Evolutionary conservation across 208 protist genomes (phyloP), one percentile per base, ranked within the genome.

Genomic region (Histomonas meleagridis): DNA sequence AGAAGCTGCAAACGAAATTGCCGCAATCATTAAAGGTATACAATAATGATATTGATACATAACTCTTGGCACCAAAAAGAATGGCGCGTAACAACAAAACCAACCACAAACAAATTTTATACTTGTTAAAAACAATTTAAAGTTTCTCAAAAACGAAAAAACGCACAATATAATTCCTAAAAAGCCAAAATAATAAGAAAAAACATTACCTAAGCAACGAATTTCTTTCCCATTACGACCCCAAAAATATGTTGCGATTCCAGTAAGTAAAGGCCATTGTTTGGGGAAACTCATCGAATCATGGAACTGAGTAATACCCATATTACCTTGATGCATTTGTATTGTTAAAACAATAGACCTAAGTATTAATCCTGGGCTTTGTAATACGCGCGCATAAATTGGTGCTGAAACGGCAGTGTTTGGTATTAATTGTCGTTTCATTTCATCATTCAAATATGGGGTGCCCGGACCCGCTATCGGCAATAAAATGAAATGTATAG

Each of bases 41-140:
- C 43, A 55, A 46, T 86, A 86, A 28, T 86, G 76, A 38, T 86
- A 86, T 10, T 51, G 28, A 55, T 86, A 86, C 76, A 86, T 86
- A 4, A 86, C 76, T n/a, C 76, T 23, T 26, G 76, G 76, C 32
- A 86, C 55, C 0, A 86, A 18, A 38, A 55, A 86, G 26, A 86
- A 86, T 16, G 76, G 76, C 26, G 55, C 51, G 46, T 86, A 86
- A 16, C 76, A 86, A 46, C 23, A 32, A 7, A 16, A 38, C 10
- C 46, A 86, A 16, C 76, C 76, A n/a, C 51, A 55, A 38, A 46
- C 76, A 55, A 86, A 38, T 51, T 46, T 10, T 1, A 79, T 3
- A 51, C 40, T 49, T n/a, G 10, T 10, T 16, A 16, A 28, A 51
- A 9, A 21, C n/a, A n/a, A n/a, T n/a, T 51, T 51, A 21, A 9